Conservation (phyloP, 208 protist species). For the Leishmania tropica region DNA sequence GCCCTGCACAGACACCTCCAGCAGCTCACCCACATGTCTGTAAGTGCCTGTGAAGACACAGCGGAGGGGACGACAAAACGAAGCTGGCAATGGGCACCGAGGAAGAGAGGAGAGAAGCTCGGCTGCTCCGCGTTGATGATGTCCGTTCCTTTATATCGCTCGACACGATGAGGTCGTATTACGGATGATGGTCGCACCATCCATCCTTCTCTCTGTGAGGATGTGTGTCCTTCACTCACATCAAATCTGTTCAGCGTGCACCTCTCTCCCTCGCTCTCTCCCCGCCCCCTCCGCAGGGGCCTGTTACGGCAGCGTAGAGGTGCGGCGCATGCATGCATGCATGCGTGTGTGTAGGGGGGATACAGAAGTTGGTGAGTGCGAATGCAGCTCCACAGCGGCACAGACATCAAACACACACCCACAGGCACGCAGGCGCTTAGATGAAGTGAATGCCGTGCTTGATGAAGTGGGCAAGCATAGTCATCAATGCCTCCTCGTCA, state of each 20-base stretch:
- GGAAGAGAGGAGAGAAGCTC: background rate
- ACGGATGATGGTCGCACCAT: background rate
- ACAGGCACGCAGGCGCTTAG: slow-evolving; percentile 8
- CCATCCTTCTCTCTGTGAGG: slow-evolving; percentile 3
- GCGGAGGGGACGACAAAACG: background rate
- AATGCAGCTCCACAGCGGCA: background rate
- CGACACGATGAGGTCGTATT: background rate
- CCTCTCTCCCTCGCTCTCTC: background rate
- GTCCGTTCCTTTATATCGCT: background rate
- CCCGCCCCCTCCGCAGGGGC: background rate
- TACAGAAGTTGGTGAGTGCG: background rate
- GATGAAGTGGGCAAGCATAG: slow-evolving; percentile 81
- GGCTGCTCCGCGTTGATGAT: background rate
- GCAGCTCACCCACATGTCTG: background rate
- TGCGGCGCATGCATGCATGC: background rate
- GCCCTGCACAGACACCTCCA: background rate
- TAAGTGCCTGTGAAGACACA: background rate
- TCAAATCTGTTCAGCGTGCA: background rate
- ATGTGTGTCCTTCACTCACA: background rate
- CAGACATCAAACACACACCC: background rate
- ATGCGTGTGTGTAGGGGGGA: background rate
- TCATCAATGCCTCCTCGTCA: slow-evolving; percentile 82
- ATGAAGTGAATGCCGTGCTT: slow-evolving; percentile 88
- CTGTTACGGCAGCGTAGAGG: background rate
- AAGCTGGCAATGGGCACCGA: background rate